Conservation (phyloP, 2,329 filamentous ascomycete species). For the Ascochyta lentis region DNA sequence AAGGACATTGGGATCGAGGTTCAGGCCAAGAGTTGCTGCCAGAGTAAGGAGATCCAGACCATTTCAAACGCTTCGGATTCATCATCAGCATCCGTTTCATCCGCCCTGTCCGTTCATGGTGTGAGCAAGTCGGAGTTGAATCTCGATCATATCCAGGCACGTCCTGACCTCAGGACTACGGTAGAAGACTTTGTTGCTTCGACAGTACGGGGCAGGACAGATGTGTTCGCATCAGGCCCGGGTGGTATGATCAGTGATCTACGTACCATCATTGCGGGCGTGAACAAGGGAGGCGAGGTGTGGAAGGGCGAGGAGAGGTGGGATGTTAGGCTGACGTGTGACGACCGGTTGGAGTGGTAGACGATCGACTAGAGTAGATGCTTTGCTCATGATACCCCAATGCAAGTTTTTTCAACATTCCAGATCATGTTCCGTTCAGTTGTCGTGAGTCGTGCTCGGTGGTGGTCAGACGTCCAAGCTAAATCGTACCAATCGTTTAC, state of each 20-base stretch:
- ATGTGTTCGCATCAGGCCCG: slow-evolving; percentile 44
- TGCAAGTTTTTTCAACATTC: slow-evolving; percentile 1
- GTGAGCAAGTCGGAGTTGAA: slow-evolving; percentile 37
- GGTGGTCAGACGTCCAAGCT: no score
- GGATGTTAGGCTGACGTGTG: slow-evolving; percentile 42
- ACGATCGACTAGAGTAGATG: slow-evolving; percentile 2
- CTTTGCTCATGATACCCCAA: slow-evolving; percentile 33
- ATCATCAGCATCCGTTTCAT: slow-evolving; percentile 31
- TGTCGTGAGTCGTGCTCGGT: background rate
- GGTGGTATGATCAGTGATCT: slow-evolving; percentile 44
- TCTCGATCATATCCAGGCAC: slow-evolving; percentile 34
- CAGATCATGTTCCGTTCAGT: background rate
- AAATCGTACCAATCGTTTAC: no score
- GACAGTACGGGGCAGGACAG: slow-evolving; percentile 33
- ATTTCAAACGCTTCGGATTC: slow-evolving; percentile 19
- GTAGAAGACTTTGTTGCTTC: slow-evolving; percentile 35
- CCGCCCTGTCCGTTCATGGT: slow-evolving; percentile 36
- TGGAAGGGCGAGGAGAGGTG: slow-evolving; percentile 42
- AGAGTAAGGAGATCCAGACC: slow-evolving; percentile 33
- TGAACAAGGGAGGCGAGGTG: slow-evolving; percentile 41
- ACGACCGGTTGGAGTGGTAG: slow-evolving; percentile 44
- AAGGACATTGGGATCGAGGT: slow-evolving; percentile 4
- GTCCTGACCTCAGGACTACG: slow-evolving; percentile 27
- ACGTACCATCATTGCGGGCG: slow-evolving; percentile 37
- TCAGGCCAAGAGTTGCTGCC: slow-evolving; percentile 13